Percentiles rank a stretch among this genome's conserved stretches.
These are phyloP conservation scores for Luffa acutangula DNA, from an alignment of 306 rosid species.

Conservation along the genomic window DNA sequence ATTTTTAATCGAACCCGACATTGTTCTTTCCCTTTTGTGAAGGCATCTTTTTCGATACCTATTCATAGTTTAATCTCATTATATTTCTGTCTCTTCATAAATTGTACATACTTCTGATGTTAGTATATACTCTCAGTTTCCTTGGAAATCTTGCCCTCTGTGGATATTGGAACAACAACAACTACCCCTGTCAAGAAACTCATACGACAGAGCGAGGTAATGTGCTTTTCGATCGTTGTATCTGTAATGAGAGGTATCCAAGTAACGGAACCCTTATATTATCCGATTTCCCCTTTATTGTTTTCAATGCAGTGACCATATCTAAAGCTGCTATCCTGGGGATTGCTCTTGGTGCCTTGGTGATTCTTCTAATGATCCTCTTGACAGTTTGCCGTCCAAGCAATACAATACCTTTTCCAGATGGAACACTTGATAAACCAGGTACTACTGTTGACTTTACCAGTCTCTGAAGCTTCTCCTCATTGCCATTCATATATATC, in stretches of 20 bases:
- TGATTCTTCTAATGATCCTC: conserved; percentile 82
- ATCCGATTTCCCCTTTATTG: neutral
- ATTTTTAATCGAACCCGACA: neutral
- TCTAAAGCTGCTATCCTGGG: conserved; percentile 94
- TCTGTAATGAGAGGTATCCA: neutral
- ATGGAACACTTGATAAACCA: conserved; percentile 83
- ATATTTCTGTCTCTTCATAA: neutral
- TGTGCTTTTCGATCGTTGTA: neutral
- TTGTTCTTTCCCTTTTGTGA: neutral
- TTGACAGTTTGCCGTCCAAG: conserved; percentile 76
- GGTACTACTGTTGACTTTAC: conserved; percentile 29
- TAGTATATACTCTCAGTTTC: conserved; percentile 31
- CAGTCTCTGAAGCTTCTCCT: neutral
- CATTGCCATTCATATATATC: neutral
- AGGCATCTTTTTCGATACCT: neutral
- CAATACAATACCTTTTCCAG: conserved; percentile 59
- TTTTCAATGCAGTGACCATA: conserved; percentile 41
- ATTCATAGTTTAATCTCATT: neutral
- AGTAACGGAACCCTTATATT: neutral
- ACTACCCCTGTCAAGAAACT: conserved; percentile 47
- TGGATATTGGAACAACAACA: conserved; percentile 61
- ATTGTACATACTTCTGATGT: neutral
- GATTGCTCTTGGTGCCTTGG: conserved; percentile 91
- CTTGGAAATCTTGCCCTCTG: conserved; percentile 84
- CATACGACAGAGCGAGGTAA: conserved; percentile 65